Evolutionary conservation across 2,329 filamentous ascomycete species (phyloP).

Genomic region (Tolypocladium paradoxum): DNA sequence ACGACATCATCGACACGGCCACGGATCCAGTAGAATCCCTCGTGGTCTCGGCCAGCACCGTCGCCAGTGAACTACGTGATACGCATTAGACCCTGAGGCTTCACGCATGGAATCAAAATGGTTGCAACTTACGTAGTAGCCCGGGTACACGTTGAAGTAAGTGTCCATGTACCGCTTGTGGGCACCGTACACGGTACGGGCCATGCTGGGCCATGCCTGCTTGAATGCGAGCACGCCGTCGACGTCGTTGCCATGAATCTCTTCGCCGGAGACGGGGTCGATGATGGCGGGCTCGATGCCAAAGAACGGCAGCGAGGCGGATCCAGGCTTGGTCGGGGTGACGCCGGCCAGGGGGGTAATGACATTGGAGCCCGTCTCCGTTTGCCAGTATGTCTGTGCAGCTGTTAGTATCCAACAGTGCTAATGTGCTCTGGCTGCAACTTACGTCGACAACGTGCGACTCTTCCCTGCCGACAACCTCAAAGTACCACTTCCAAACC

Average conservation of each 20-base stretch:
- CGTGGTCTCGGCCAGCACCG: slow-evolving; percentile 89
- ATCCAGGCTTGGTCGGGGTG: slow-evolving; percentile 93
- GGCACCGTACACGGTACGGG: slow-evolving; percentile 91
- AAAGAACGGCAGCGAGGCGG: slow-evolving; percentile 93
- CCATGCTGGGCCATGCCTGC: slow-evolving; percentile 97
- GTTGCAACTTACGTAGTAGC: slow-evolving; percentile 76
- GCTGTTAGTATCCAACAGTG: slow-evolving; percentile 8
- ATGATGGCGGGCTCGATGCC: slow-evolving; percentile 97
- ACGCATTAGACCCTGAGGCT: not conserved
- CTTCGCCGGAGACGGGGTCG: slow-evolving; percentile 87
- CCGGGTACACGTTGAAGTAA: slow-evolving; percentile 94
- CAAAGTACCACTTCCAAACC: slow-evolving; percentile 99
- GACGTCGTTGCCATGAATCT: slow-evolving; percentile 90
- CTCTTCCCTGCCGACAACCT: slow-evolving; percentile 86
- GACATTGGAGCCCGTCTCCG: slow-evolving; percentile 92
- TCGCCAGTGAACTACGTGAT: slow-evolving; percentile 68
- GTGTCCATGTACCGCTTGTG: slow-evolving; percentile 99
- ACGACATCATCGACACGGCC: slow-evolving; percentile 97
- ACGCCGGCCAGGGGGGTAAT: slow-evolving; percentile 89
- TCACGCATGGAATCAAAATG: not conserved
- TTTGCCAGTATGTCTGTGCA: slow-evolving; percentile 95
- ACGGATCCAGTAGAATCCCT: slow-evolving; percentile 99
- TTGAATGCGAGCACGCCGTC: slow-evolving; percentile 96
- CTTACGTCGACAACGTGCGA: slow-evolving; percentile 89
- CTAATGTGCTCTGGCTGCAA: not conserved